phyloP scores from a whole-genome alignment of 768 basidiomycete species.

The Mycena vulgaris region DNA sequence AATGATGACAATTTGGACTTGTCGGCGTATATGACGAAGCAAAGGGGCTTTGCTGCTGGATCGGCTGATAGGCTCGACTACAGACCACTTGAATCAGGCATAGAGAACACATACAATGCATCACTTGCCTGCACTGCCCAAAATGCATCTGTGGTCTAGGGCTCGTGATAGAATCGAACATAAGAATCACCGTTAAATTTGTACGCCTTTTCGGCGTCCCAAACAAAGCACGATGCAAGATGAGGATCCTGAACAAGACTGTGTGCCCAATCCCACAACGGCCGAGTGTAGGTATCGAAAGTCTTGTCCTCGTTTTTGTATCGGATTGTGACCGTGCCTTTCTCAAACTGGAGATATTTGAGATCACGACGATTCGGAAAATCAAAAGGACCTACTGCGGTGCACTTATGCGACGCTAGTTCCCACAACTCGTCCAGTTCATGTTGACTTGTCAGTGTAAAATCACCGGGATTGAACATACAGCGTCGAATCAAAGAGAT shows the following conservation, averaged over 20 bases:
- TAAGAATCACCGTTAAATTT: conserved; percentile 46
- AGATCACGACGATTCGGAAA: not conserved
- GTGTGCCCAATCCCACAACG: conserved; percentile 47
- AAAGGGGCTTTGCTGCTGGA: conserved; percentile 25
- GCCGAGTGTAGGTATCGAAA: too few relatives aligned
- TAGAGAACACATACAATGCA: not conserved
- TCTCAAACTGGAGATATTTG: not conserved
- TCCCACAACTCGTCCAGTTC: conserved; percentile 6
- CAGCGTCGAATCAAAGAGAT: conserved; percentile 17
- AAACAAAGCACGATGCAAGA: too few relatives aligned
- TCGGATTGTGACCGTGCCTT: too few relatives aligned
- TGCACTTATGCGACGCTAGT: conserved; percentile 24
- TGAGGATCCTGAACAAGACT: conserved; percentile 41
- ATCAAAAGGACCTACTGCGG: not conserved
- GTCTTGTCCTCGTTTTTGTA: too few relatives aligned
- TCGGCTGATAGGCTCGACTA: not conserved
- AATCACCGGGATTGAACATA: not conserved
- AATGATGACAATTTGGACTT: too few relatives aligned
- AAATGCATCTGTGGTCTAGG: conserved; percentile 56
- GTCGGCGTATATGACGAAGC: conserved; percentile 41
- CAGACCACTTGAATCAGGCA: not conserved
- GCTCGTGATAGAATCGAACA: conserved; percentile 51
- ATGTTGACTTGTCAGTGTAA: not conserved
- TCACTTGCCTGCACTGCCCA: too few relatives aligned
- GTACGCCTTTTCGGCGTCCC: too few relatives aligned